Base-by-base conservation (phyloP, 225 moss, liverwort and hornwort genomes). In the Anthoceros angustus region DNA sequence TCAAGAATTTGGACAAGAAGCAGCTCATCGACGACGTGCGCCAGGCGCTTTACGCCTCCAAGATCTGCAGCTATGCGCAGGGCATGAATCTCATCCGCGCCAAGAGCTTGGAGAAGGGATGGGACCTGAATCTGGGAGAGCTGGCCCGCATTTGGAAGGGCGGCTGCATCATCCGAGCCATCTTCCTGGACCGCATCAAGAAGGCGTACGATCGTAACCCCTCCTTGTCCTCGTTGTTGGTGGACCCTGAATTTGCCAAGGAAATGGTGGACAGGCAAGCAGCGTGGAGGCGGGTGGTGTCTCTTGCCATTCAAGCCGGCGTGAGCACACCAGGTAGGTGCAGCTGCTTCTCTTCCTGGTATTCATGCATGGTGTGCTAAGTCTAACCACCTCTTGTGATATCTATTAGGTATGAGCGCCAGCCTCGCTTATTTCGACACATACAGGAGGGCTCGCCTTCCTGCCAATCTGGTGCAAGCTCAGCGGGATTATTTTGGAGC, bases 61-160 rank as follows among this genome's bases (percentile, higher is more conserved):
- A 92, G 70, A 88, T 92, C 23, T 92, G 92, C 79, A 88, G 92
- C 74, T 92, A 92, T 63, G 92, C 92, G 9, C 92, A 92, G 68
- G 92, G 92, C 8, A 92, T 92, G 92, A 92, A 92, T 65, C 73
- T 92, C 7, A 92, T 92, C 65, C 88, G 88, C 9, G 84, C 88
- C 39, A 92, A 92, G 79, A 92, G 92, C 63, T 75, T 92, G 0
- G 92, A 92, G 65, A 81, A 85, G 67, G 77, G 74, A 6, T 92
- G 92, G 92, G 65, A 86, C 45, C 73, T 92, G 42, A 63, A 92
- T 48, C 72, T 92, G 40, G 92, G 92, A 16, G 92, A 92, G 70
- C 88, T 92, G 5, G 88, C 92, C 2, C 77, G 92, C 68, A 92
- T 92, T 63, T 92, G 92, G 92, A 92, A 92, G 63, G 92, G 92